These are phyloP conservation scores for Backusella parvicylindrica DNA, from an alignment of 192 early-diverging fungal genomes.

Conservation along the genomic window DNA sequence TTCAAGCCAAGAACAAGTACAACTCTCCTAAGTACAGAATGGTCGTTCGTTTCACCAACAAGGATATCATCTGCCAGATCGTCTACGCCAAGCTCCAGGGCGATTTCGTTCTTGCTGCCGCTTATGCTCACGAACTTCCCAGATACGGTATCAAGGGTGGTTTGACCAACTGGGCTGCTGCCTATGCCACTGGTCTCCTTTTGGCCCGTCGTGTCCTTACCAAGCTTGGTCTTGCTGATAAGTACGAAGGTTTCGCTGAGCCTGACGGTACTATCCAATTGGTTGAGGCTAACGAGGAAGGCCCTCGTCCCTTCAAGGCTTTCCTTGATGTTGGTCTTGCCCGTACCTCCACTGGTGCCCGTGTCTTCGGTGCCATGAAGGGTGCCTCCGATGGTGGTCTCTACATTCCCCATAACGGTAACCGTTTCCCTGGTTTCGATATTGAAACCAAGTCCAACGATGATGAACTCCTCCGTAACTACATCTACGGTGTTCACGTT, in stretches of 20 bases:
- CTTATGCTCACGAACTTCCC: constrained; percentile 97
- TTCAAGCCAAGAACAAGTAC: constrained; percentile 99
- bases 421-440: constrained; percentile 97
- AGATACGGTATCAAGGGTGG: constrained; percentile 94
- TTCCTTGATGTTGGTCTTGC: constrained; percentile 97
- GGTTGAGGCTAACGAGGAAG: constrained; percentile 88
- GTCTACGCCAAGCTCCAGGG: constrained; percentile 98
- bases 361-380: constrained; percentile 97
- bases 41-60: constrained; percentile 99
- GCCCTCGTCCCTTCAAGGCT: constrained; percentile 95
- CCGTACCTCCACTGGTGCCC: constrained; percentile 96
- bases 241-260: constrained; percentile 94
- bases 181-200: constrained; percentile 97
- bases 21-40: constrained; percentile 99
- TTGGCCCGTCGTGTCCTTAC: constrained; percentile 91
- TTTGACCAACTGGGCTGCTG: constrained; percentile 99
- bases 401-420: constrained; percentile 92
- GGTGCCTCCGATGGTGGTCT: constrained; percentile 99
- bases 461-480: constrained; percentile 86
- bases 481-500: constrained; percentile 98
- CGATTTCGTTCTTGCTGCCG: constrained; percentile 90
- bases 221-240: constrained; percentile 91
- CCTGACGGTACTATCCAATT: constrained; percentile 83
- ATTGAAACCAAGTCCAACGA: constrained; percentile 82
- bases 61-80: constrained; percentile 93